Base-by-base conservation (phyloP, 2,329 filamentous ascomycete species). In the Arthrocladium fulminans region DNA sequence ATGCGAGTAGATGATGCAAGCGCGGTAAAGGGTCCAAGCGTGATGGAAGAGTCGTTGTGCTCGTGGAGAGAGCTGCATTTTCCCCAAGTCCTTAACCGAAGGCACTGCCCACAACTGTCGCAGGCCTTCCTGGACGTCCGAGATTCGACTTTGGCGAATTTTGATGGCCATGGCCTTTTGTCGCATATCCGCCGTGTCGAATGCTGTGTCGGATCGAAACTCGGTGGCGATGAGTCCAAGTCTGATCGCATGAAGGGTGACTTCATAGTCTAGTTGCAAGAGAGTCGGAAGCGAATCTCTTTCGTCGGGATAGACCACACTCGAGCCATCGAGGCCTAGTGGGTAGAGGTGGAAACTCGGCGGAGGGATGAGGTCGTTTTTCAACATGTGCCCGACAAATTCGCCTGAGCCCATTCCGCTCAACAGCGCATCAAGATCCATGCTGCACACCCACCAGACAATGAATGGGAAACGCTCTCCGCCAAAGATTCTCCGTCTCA, bases 401-500 rank as follows among this genome's bases (percentile, higher is more conserved):
- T 71, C 68, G 41, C 75, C 74, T 0, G 61, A 67, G 2, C 75
- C 74, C 35, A 68, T 70, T 10, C 73, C 74, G 46, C 73, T 73
- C 40, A 80, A 58, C 25, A 76, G 67, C 12, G 74, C 74, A 53
- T 77, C 72, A n/a, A 76, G 63, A 54, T 80, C 77, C 38, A 80
- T 70, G 48, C 69, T 68, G 55, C 71, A 72, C 30, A 77, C 68
- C 60, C 68, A 72, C 74, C 75, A 78, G 13, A 78, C 59, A 3
- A 79, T 66, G 53, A 73, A 75, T 2, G 71, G 69, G 50, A 72
- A 72, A 23, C 65, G 64, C 51, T 76, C 74, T 2, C 59, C 62
- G 8, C 65, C 64, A 48, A 68, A 63, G n/a, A 67, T 61, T n/a
- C 70, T 62, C 20, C 63, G 66, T 50, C 76, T 67, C 48, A 75